Conservation (phyloP, 805 yeast species). For the Saccharomycopsis oosterbeekiorum region DNA sequence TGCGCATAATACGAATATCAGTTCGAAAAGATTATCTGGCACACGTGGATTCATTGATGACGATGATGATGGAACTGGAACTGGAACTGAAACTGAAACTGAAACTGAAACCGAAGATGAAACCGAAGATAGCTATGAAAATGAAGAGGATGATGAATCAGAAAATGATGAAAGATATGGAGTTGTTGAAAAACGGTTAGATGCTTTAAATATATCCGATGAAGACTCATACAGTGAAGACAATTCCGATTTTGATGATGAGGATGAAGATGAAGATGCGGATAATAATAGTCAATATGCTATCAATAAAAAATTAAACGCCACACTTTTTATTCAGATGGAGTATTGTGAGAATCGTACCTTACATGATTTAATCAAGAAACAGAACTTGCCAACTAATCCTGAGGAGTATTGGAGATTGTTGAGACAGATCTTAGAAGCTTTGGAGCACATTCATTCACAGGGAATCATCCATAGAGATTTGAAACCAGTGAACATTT, state of each 20-base stretch:
- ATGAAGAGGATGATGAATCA: slow-evolving; percentile 20
- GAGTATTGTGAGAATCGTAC: slow-evolving; percentile 97
- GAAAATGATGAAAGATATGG: neutral
- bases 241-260: slow-evolving; percentile 21
- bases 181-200: neutral
- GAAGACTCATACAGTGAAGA: slow-evolving; percentile 21
- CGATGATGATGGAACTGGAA: slow-evolving; percentile 33
- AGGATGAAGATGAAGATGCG: slow-evolving; percentile 17
- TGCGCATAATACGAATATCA: neutral
- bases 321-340: slow-evolving; percentile 92
- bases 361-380: slow-evolving; percentile 65
- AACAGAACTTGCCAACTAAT: slow-evolving; percentile 59
- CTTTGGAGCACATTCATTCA: slow-evolving; percentile 80
- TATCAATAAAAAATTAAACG: slow-evolving; percentile 29
- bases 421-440: slow-evolving; percentile 80
- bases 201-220: neutral
- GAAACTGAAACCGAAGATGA: slow-evolving; percentile 48
- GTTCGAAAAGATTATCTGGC: slow-evolving; percentile 23
- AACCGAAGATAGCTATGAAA: slow-evolving; percentile 25
- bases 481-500: slow-evolving; percentile 89
- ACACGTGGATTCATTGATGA: neutral
- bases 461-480: slow-evolving; percentile 95
- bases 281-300: neutral
- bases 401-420: slow-evolving; percentile 84
- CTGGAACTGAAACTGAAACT: slow-evolving; percentile 46